Evolutionary conservation across 2,329 filamentous ascomycete species (phyloP), one percentile per base, ranked within the genome.

Genomic region (Hypoxylon sp.): DNA sequence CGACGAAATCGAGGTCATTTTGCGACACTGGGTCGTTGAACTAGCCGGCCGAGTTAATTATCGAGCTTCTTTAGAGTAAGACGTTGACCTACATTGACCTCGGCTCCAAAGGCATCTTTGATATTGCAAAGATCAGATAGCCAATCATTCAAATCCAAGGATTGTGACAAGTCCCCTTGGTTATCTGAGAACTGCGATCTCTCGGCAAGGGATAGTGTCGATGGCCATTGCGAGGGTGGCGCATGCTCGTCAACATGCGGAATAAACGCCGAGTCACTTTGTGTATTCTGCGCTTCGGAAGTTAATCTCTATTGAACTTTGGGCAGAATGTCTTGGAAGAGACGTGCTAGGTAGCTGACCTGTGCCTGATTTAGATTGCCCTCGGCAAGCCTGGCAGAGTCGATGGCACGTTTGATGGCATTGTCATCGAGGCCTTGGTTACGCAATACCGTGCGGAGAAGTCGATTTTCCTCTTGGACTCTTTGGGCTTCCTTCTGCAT

Each of bases 401-500:
- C 58, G 10, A 61, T 20, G 8, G 49, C 58, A 8, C 48, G 35
- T 4, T 61, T 48, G 35, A 61, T 61, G 8, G 58, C 35, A 22
- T 5, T 27, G 17, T 61, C 48, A 10, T 53, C 48, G 11, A 61
- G 13, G 17, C 58, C 58, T 53, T 61, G 58, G 4, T 53, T 33
- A 17, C 20, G 46, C 8, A 61, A 13, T 3, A 61, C 6, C 31
- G 35, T 25, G n/a, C 58, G 48, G 37, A 61, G 58, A 1, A 61
- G 8, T n/a, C 48, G 30, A 22, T 61, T 61, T 25, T 61, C 58
- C 20, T 61, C 58, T 44, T 61, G 58, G 37, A 61, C 48, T 17
- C 48, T 53, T 22, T n/a, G 48, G 4, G 58, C 58, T 14, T 61
- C 58, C 25, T 27, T 53, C 20, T 61, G 58, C 58, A 61, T 61